Base-by-base conservation (phyloP, 2,329 filamentous ascomycete species). In the Lasiodiplodia hormozganensis region DNA sequence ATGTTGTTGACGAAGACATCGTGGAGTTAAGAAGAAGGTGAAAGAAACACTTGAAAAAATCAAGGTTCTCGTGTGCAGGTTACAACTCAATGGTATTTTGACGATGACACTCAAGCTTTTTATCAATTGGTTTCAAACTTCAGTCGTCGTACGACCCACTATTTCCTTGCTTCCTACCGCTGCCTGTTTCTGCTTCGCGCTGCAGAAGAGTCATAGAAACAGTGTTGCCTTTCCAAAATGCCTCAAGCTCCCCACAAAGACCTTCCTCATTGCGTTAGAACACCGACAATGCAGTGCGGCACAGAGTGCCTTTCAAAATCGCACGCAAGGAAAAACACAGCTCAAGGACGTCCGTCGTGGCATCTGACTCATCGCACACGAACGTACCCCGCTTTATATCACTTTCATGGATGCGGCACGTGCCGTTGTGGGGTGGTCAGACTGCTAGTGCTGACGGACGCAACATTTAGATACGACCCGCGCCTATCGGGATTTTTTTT, bases 341-440 rank as follows among this genome's bases (percentile, higher is more conserved):
- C 34, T 43, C 4, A 7, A 25, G 7, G 43, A 62, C 8, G 43
- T 51, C n/a, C 25, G 14, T 34, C n/a, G 40, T 49, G 40, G 21
- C 12, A 36, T 62, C 58, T 62, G 58, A 62, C 25, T 62, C 58
- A 62, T 31, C 38, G 11, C 12, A 31, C 11, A 16, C n/a, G 34
- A 18, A 28, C 40, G 43, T 31, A 62, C 58, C 58, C 58, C 58
- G 43, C 58, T 51, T 62, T 51, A 4, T 28, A 40, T 62, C 49
- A 10, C 56, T n/a, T 8, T 47, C 18, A 18, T 47, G 40, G 40
- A 40, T 60, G 56, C 21, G 23, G 56, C 36, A 60, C 56, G 56
- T 21, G n/a, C n/a, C 16, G 21, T 16, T 10, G 57, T 47, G 57
- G 57, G 40, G 16, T 40, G 21, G 36, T 43, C 5, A 25, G 18